Evolutionary conservation across 1,284 basidiomycete species (phyloP), one percentile per base, ranked within the genome.

Genomic region (Ustilago tritici): DNA sequence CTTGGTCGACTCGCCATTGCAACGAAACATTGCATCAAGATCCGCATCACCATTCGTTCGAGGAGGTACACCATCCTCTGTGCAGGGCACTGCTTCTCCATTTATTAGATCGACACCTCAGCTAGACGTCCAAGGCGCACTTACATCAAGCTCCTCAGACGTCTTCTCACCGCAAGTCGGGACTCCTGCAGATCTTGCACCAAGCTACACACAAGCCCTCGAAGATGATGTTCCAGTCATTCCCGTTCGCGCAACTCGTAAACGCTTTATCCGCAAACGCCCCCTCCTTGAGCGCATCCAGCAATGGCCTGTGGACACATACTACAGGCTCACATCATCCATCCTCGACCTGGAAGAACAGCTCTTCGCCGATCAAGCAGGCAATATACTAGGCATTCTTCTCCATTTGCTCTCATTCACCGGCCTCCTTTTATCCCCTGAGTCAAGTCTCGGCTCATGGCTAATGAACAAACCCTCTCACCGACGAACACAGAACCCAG

Each of bases 401-500:
- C 64, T 81, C 8, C 77, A 81, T n/a, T 38, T 56, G 1, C 61
- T 77, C 9, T 59, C 73, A 8, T 46, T 79, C 17, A 57, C 77
- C 28, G 76, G 65, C n/a, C 68, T 71, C 10, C 46, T 73, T n/a
- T 52, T 74, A 31, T 78, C 74, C 11, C 77, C 73, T 6, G 74
- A 71, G 11, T 76, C 73, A 28, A 70, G 64, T 12, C 64, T 76
- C 19, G 76, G 65, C 38, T 50, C 71, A 14, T 71, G 70, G 63
- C 50, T 75, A 36, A 63, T 76, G 70, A 76, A 65, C 66, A 77
- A 70, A 36, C 74, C 74, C 5, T 55, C 69, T 4, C 56, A 68
- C 40, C 70, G 76, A 64, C 46, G 56, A 28, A 68, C 70, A 9
- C 69, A 75, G 35, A 79, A 75, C 46, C 74, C 70, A 4, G 74